Conservation (phyloP, 441 rosid species). For the Jatropha multifida region DNA sequence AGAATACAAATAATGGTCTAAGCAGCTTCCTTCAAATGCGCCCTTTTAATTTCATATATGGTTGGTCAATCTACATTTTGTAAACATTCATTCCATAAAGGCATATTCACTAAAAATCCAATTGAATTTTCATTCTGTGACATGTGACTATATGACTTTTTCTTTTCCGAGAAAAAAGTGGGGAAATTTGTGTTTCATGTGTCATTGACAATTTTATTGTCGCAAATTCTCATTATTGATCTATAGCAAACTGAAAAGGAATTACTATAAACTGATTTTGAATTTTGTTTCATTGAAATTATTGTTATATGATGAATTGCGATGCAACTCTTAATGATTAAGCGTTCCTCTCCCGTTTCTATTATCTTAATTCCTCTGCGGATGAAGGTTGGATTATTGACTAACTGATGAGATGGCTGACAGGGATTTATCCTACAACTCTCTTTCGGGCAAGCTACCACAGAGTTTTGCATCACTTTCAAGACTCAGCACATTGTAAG, state of each 20-base stretch:
- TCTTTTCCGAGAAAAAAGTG: neutral
- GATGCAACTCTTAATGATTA: neutral
- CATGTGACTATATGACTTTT: too few relatives aligned
- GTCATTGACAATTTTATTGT: too few relatives aligned
- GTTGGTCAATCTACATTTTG: neutral
- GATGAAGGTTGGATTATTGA: constrained; percentile 16
- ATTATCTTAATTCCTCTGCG: neutral
- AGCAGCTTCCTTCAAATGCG: too few relatives aligned
- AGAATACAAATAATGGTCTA: too few relatives aligned
- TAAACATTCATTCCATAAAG: neutral
- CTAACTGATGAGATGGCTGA: constrained; percentile 27
- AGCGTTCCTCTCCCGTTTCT: neutral
- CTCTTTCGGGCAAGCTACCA: constrained; percentile 71
- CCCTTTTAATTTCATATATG: too few relatives aligned
- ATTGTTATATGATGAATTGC: neutral
- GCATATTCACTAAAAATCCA: neutral
- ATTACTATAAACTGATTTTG: neutral
- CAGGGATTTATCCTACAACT: constrained; percentile 85
- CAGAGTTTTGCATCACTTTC: constrained; percentile 60
- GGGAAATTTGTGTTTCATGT: neutral
- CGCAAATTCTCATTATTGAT: too few relatives aligned
- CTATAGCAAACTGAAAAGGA: too few relatives aligned
- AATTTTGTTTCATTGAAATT: neutral
- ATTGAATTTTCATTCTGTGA: too few relatives aligned
- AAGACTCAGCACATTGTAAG: constrained; percentile 66